Percentiles rank a stretch among this genome's conserved stretches.
These are phyloP conservation scores for Fusarium nelsonii DNA, from an alignment of 2,329 filamentous ascomycete genomes.

Conservation along the genomic window DNA sequence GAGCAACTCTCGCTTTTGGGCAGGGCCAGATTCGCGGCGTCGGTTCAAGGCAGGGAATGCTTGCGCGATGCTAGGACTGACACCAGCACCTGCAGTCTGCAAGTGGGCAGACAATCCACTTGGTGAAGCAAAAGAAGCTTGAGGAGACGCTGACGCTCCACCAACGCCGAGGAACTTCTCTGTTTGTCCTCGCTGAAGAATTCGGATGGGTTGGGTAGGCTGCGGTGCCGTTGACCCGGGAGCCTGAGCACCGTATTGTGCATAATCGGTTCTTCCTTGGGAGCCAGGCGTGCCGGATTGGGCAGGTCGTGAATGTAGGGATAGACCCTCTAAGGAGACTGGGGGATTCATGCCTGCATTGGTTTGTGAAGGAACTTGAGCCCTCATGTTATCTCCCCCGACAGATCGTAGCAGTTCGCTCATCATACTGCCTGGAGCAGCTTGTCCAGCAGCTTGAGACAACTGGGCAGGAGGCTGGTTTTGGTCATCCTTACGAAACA, in stretches of 20 bases:
- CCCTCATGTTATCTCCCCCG: slow-evolving; percentile 18
- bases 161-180: slow-evolving; percentile 39
- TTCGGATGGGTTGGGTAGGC: slow-evolving; percentile 49
- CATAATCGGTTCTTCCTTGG: slow-evolving; percentile 34
- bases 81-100: slow-evolving; percentile 26
- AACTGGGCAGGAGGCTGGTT: slow-evolving; percentile 19
- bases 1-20: slow-evolving; percentile 59
- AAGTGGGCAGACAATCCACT: slow-evolving; percentile 38
- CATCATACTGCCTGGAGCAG: slow-evolving; percentile 36
- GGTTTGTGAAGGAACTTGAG: slow-evolving; percentile 30
- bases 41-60: slow-evolving; percentile 38
- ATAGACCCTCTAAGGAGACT: slow-evolving; percentile 41
- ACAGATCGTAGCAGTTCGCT: slow-evolving; percentile 40
- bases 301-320: slow-evolving; percentile 30
- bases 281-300: slow-evolving; percentile 32
- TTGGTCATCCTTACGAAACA: slow-evolving; percentile 63
- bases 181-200: slow-evolving; percentile 54
- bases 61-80: slow-evolving; percentile 37
- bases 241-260: slow-evolving; percentile 29
- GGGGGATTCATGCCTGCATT: slow-evolving; percentile 32
- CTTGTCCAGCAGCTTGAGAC: slow-evolving; percentile 19
- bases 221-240: slow-evolving; percentile 18
- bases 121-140: slow-evolving; percentile 43
- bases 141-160: slow-evolving; percentile 36
- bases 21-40: slow-evolving; percentile 47